phyloP scores from a whole-genome alignment of 2,329 filamentous ascomycete species.

The Nectriaceae sp. region DNA sequence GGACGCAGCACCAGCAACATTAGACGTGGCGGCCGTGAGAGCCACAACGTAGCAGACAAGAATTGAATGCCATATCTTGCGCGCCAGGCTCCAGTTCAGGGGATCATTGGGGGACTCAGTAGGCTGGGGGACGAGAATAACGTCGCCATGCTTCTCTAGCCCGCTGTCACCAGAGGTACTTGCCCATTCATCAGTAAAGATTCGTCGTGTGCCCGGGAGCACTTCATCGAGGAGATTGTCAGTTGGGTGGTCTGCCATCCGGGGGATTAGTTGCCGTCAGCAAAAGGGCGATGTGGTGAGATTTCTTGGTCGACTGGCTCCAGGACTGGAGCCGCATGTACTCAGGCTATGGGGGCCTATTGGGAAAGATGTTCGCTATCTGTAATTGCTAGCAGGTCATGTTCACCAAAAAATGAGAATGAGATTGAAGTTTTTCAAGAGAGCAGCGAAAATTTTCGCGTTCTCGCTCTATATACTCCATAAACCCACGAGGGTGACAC shows the following conservation, averaged over 20 bases:
- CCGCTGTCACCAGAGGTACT: conserved; percentile 25
- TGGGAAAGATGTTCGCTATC: too few species aligned
- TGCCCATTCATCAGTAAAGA: conserved; percentile 29
- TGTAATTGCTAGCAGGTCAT: neutral
- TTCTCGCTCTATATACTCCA: conserved; percentile 2
- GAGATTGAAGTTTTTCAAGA: neutral
- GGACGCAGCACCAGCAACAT: conserved; percentile 54
- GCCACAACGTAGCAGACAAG: conserved; percentile 56
- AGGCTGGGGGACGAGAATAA: conserved; percentile 56
- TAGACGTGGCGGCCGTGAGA: conserved; percentile 57
- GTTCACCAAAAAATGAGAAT: neutral
- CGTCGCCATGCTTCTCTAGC: conserved; percentile 39
- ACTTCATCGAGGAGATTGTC: conserved; percentile 23
- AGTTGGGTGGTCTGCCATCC: conserved; percentile 22
- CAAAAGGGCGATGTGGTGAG: neutral
- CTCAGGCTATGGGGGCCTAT: neutral
- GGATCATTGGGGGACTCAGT: conserved; percentile 54
- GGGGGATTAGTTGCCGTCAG: neutral
- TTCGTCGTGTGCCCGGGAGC: conserved; percentile 33
- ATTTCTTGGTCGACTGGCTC: neutral
- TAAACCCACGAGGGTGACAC: neutral
- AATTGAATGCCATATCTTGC: conserved; percentile 52
- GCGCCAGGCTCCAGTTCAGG: conserved; percentile 49
- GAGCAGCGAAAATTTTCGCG: neutral
- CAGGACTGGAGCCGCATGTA: neutral